phyloP scores from a whole-genome alignment of 2,329 filamentous ascomycete species.

The Diatrype stigma region DNA sequence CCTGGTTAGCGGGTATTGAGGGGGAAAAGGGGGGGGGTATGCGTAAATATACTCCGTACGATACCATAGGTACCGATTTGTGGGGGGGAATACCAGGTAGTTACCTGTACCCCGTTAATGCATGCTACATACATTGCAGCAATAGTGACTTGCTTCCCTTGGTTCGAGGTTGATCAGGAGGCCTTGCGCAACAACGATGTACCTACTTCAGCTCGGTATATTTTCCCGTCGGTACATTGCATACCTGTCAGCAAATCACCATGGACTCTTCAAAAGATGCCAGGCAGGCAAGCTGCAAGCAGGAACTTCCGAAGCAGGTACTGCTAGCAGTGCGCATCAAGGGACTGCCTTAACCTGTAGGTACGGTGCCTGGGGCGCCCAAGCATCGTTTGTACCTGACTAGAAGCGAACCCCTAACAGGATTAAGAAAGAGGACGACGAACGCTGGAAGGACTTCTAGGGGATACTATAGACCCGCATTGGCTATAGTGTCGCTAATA shows the following conservation, averaged over 20 bases:
- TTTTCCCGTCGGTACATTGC: neutral
- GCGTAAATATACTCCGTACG: no score
- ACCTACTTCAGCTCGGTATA: neutral
- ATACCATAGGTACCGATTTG: no score
- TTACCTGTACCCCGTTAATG: no score
- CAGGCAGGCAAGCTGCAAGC: neutral
- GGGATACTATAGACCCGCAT: no score
- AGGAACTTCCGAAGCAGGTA: neutral
- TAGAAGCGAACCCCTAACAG: neutral
- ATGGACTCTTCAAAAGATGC: neutral
- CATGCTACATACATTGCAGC: neutral
- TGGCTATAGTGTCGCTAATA: no score
- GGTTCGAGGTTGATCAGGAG: no score
- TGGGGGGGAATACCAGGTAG: no score
- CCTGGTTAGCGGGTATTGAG: neutral
- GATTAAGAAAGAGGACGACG: neutral
- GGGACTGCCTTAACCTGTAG: no score
- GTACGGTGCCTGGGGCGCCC: neutral
- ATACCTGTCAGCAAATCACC: neutral
- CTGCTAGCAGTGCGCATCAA: neutral
- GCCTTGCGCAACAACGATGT: no score
- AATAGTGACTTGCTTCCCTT: neutral
- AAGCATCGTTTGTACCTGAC: neutral
- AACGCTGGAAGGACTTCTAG: neutral
- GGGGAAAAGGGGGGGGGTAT: no score